Evolutionary conservation across 768 basidiomycete species (phyloP).

Genomic region (Infundibulicybe gibba): DNA sequence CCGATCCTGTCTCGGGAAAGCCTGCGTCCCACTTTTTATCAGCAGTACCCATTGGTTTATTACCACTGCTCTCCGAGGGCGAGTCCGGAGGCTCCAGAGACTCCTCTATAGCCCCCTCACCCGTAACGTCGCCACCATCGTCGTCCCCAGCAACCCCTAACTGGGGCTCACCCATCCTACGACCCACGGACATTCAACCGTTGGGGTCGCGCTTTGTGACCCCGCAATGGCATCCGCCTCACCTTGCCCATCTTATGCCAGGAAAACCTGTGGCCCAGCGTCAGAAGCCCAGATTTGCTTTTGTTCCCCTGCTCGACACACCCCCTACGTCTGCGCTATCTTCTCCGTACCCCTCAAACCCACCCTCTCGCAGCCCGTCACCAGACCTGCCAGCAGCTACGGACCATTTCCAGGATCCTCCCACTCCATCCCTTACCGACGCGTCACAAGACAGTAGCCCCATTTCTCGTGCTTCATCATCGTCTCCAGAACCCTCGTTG

Average conservation of each 20-base stretch:
- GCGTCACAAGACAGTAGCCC: slow-evolving; percentile 35
- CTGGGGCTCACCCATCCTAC: slow-evolving; percentile 2
- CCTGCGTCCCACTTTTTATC: slow-evolving; percentile 38
- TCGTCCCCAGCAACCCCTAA: slow-evolving; percentile 9
- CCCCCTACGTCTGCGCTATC: slow-evolving; percentile 14
- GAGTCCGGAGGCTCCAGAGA: slow-evolving; percentile 5
- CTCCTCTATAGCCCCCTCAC: slow-evolving; percentile 1
- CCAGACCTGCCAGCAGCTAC: slow-evolving; percentile 18
- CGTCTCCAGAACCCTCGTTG: slow-evolving; percentile 25
- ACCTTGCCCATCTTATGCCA: slow-evolving; percentile 28
- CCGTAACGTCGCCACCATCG: slow-evolving; percentile 4
- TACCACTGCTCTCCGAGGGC: slow-evolving; percentile 46
- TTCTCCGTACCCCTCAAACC: slow-evolving; percentile 12
- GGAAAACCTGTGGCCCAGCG: slow-evolving; percentile 12
- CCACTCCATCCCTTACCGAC: slow-evolving; percentile 31
- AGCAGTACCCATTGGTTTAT: slow-evolving; percentile 58
- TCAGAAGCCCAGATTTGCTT: slow-evolving; percentile 27
- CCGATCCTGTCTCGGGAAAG: slow-evolving; percentile 36
- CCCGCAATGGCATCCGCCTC: slow-evolving; percentile 15
- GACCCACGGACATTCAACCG: slow-evolving; percentile 6
- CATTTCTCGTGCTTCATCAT: slow-evolving; percentile 27
- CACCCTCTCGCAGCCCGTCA: slow-evolving; percentile 13
- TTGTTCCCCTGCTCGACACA: slow-evolving; percentile 34
- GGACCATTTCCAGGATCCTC: slow-evolving; percentile 26
- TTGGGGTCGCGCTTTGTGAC: slow-evolving; percentile 8